Evolutionary conservation across 2,329 filamentous ascomycete genomes (phyloP), one percentile per base, ranked within the genome.

Genomic region (Aphanocladium album): DNA sequence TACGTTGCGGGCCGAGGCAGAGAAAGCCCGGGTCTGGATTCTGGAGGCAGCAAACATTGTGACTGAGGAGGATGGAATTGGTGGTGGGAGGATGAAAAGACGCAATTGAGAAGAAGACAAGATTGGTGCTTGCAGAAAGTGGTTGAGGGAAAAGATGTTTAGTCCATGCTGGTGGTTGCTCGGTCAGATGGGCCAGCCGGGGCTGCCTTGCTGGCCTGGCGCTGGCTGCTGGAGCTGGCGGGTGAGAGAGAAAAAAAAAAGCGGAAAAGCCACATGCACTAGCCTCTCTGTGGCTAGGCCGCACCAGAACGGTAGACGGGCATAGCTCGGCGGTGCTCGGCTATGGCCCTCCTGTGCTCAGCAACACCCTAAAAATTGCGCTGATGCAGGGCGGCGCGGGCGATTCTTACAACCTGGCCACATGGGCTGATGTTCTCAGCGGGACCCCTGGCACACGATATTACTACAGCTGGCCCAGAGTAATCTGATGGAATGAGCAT

Each of bases 1-100:
- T 79, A 93, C 89, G 79, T 91, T 83, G 78, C 86, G 83, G 71
- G 89, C 87, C 73, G 89, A 89, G 74, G 85, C 89, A 73, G 90
- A 91, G 80, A 93, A 93, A 75, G 89, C 88, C 73, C 90, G 86
- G 79, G 86, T 84, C 82, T 91, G 89, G 77, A 89, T 80, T 68
- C 74, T 81, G 67, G 85, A 82, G 75, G 84, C 82, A 72, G 88
- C 85, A 77, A 93, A 93, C 91, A 96, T 93, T 65, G 63, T 76
- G 73, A 68, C n/a, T 30, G 43, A 30, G 27, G 45, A 16, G 33
- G 9, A 52, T 45, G 33, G 23, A 23, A 41, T 64, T 62, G 65
- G 62, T 62, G 27, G 56, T 21, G 63, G 60, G 56, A 60, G 62
- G 62, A 62, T 49, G 47, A 61, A 62, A 61, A 61, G 64, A 65